Evolutionary conservation across 495 filamentous ascomycete species (phyloP).

Genomic region (Penicillium samsonianum): DNA sequence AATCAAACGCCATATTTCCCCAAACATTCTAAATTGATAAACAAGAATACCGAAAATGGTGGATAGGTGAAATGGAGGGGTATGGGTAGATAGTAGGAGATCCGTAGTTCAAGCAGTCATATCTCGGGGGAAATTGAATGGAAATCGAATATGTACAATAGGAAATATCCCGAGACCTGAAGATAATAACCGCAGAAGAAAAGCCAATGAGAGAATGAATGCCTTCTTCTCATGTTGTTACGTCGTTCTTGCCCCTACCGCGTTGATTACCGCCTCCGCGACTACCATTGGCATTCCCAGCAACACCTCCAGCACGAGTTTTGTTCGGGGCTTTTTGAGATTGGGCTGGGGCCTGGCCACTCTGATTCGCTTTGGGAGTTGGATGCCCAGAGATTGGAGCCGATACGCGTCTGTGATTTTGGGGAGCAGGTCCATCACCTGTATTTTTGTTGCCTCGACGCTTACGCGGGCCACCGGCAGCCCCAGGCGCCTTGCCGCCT

Average conservation of each 20-base stretch:
- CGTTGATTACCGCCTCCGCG: constrained; percentile 24
- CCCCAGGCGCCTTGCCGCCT: constrained; percentile 22
- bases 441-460: constrained; percentile 32
- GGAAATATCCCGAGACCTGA: not conserved
- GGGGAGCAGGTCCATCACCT: constrained; percentile 11
- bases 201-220: not conserved
- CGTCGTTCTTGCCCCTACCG: constrained; percentile 16
- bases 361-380: constrained; percentile 18
- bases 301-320: constrained; percentile 6
- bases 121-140: not conserved
- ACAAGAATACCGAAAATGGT: not conserved
- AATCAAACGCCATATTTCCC: not conserved
- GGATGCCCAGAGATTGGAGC: constrained; percentile 1
- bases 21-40: not conserved
- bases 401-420: constrained; percentile 8
- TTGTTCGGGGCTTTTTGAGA: constrained; percentile 6
- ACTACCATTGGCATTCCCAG: constrained; percentile 15
- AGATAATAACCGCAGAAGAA: not conserved
- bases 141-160: not conserved
- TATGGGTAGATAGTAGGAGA: not conserved
- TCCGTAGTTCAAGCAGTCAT: not conserved
- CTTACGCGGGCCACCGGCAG: constrained; percentile 26
- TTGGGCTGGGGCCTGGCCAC: constrained; percentile 11
- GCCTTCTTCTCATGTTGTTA: not conserved
- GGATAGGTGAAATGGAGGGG: not conserved